phyloP scores from a whole-genome alignment of 1,284 basidiomycete genomes.

The Tranzscheliella williamsii region DNA sequence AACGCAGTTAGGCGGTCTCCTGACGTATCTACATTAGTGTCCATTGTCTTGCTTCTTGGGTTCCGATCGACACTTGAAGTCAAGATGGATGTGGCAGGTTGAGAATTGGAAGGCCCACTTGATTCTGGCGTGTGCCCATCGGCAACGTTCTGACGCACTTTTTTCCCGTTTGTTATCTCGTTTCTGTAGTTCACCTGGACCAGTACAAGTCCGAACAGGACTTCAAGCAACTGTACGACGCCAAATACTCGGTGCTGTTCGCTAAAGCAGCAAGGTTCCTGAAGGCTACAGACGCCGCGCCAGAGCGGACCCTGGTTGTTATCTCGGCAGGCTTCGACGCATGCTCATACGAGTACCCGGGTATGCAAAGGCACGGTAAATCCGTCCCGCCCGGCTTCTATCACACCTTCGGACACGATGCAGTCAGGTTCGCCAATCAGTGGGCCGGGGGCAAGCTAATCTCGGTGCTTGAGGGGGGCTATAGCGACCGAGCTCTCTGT shows the following conservation, averaged over 20 bases:
- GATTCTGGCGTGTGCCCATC: too few species aligned
- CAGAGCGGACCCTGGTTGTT: constrained; percentile 74
- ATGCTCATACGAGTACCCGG: constrained; percentile 83
- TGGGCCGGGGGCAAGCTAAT: constrained; percentile 75
- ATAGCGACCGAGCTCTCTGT: constrained; percentile 77
- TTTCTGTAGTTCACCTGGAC: constrained; percentile 74
- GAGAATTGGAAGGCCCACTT: too few species aligned
- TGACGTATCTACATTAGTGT: too few species aligned
- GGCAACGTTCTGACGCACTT: too few species aligned
- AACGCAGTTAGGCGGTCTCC: too few species aligned
- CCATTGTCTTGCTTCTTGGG: neutral
- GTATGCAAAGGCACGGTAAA: constrained; percentile 90
- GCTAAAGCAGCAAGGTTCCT: constrained; percentile 75
- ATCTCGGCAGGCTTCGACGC: constrained; percentile 80
- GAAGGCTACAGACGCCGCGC: constrained; percentile 69
- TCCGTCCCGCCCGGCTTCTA: constrained; percentile 87
- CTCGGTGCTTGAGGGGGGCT: constrained; percentile 91
- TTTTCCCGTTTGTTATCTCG: neutral
- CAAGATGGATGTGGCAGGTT: too few species aligned
- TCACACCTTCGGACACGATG: constrained; percentile 78
- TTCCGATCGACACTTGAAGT: too few species aligned
- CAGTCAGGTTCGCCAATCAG: constrained; percentile 70
- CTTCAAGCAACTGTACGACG: constrained; percentile 78
- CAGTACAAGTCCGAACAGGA: constrained; percentile 74
- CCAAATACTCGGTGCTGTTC: constrained; percentile 74